These are phyloP conservation scores for Monascus purpureus DNA, from an alignment of 495 filamentous ascomycete species.

Conservation along the genomic window DNA sequence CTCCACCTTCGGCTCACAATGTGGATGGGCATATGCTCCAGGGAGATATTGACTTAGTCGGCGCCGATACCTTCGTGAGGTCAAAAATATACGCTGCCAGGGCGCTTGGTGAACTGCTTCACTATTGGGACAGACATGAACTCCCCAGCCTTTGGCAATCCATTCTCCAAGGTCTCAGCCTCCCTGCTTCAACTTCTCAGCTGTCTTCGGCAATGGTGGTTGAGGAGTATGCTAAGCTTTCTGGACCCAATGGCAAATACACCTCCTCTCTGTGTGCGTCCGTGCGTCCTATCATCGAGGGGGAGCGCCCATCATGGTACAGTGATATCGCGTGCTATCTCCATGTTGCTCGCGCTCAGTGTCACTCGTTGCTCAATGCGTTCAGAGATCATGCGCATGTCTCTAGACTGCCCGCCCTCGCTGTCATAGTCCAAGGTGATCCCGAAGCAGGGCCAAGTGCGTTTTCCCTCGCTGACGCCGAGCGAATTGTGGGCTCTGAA, in stretches of 20 bases:
- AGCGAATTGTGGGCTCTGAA: constrained; percentile 68
- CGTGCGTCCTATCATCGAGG: constrained; percentile 62
- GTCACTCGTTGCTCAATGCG: constrained; percentile 72
- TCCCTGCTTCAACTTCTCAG: constrained; percentile 69
- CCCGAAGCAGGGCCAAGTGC: constrained; percentile 76
- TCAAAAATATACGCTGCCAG: constrained; percentile 75
- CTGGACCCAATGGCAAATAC: constrained; percentile 29
- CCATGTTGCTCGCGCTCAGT: constrained; percentile 77
- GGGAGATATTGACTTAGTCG: constrained; percentile 88
- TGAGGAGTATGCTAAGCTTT: constrained; percentile 62
- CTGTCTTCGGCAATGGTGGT: constrained; percentile 70
- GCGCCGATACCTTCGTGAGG: constrained; percentile 71
- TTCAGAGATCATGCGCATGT: constrained; percentile 82
- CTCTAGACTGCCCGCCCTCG: constrained; percentile 59
- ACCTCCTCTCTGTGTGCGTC: constrained; percentile 39
- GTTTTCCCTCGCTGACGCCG: constrained; percentile 76
- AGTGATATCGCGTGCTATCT: constrained; percentile 78
- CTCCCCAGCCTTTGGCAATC: constrained; percentile 27
- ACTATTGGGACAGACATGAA: constrained; percentile 28
- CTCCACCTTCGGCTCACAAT: constrained; percentile 60
- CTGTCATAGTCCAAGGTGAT: constrained; percentile 87
- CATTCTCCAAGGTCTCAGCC: constrained; percentile 51
- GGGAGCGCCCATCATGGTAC: constrained; percentile 67
- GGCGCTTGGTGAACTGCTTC: constrained; percentile 53
- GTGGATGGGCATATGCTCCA: constrained; percentile 97